Conservation (phyloP, 495 filamentous ascomycete species). For the Neohortaea acidophila region DNA sequence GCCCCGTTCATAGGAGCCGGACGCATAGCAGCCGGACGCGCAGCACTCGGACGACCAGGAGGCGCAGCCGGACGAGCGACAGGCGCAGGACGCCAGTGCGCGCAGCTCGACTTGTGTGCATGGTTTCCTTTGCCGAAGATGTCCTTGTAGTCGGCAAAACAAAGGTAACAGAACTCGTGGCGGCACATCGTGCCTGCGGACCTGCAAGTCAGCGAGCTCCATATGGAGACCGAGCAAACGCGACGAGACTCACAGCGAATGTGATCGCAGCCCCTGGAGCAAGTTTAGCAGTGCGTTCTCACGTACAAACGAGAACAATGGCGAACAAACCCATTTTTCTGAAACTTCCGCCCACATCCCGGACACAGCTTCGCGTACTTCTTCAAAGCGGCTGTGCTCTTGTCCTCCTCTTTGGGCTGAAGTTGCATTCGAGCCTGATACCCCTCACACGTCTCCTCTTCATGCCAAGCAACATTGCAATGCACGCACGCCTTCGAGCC, state of each 20-base stretch:
- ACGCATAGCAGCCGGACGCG: too few species aligned
- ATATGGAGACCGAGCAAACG: neutral
- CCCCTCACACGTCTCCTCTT: conserved; percentile 23
- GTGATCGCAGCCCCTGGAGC: conserved; percentile 21
- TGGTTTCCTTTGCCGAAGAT: conserved; percentile 10
- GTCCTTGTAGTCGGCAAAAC: conserved; percentile 13
- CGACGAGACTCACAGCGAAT: conserved; percentile 20
- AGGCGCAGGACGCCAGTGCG: conserved; percentile 1
- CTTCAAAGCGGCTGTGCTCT: conserved; percentile 2
- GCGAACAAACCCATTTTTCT: conserved; percentile 22
- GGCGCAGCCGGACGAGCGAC: too few species aligned
- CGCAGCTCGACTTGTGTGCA: conserved; percentile 9
- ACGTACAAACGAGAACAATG: too few species aligned
- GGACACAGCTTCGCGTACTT: conserved; percentile 24
- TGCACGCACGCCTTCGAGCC: conserved; percentile 23
- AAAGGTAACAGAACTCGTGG: conserved; percentile 24
- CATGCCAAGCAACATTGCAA: conserved; percentile 25
- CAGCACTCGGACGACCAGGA: too few species aligned
- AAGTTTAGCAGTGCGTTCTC: too few species aligned
- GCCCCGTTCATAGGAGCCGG: too few species aligned
- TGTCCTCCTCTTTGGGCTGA: conserved; percentile 4
- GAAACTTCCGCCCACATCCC: conserved; percentile 19
- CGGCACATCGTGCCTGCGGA: conserved; percentile 17
- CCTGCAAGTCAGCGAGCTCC: neutral
- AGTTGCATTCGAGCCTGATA: conserved; percentile 20